Evolutionary conservation across 306 rosid species (phyloP).

Genomic region (Cicer yamashitae): DNA sequence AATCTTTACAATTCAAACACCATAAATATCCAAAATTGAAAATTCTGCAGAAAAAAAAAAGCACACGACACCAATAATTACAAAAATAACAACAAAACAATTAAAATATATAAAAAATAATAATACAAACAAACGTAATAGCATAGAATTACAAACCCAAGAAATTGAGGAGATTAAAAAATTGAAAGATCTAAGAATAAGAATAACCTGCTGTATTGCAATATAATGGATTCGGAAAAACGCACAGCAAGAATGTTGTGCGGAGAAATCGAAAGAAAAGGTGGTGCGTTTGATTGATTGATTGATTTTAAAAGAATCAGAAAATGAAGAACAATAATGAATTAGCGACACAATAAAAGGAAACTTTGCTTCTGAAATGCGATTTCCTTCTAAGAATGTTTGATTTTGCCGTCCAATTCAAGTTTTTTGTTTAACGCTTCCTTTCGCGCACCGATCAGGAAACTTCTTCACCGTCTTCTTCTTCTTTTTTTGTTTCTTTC

Average conservation of each 20-base stretch:
- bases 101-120: background rate
- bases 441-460: background rate
- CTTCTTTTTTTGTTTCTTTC: background rate
- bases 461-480: slow-evolving; percentile 3
- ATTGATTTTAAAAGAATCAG: background rate
- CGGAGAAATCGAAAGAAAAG: slow-evolving; percentile 8
- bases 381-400: background rate
- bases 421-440: background rate
- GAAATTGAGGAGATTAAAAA: background rate
- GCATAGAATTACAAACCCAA: background rate
- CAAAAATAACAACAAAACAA: background rate
- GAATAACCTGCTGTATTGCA: background rate
- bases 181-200: background rate
- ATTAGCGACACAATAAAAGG: background rate
- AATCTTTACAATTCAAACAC: background rate
- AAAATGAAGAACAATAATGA: background rate
- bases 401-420: slow-evolving; percentile 9
- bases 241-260: slow-evolving; percentile 3
- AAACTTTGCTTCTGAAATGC: background rate
- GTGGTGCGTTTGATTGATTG: slow-evolving; percentile 8
- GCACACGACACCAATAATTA: background rate
- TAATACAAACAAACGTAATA: background rate
- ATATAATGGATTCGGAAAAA: background rate
- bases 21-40: background rate
- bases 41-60: background rate